Conservation (phyloP, 2,329 filamentous ascomycete genomes). For the Cercospora zeina region DNA sequence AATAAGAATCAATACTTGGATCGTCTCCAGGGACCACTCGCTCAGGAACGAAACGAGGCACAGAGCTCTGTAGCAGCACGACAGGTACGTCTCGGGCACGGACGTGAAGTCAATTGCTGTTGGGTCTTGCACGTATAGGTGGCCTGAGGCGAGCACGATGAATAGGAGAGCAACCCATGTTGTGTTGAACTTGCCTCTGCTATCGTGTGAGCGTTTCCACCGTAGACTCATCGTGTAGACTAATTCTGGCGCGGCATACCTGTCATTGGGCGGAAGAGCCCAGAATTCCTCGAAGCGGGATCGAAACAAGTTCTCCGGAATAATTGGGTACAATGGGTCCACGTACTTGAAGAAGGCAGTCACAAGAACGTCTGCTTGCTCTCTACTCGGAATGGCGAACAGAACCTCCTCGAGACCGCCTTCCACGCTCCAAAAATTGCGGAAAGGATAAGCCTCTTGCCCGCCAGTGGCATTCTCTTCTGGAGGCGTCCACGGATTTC, state of each 20-base stretch:
- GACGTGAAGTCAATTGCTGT: background rate
- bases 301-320: conserved; percentile 36
- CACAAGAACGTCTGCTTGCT: conserved; percentile 16
- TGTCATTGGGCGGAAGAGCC: background rate
- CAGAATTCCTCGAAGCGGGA: conserved; percentile 2
- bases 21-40: conserved; percentile 46
- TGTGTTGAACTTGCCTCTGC: background rate
- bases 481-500: background rate
- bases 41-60: background rate
- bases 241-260: background rate
- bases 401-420: conserved; percentile 18
- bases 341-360: conserved; percentile 18
- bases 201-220: background rate
- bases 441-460: conserved; percentile 6
- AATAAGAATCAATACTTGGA: conserved; percentile 77
- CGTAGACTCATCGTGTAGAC: background rate
- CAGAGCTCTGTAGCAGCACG: background rate
- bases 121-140: background rate
- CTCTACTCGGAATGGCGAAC: conserved; percentile 11
- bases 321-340: conserved; percentile 19
- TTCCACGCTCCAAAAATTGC: conserved; percentile 19
- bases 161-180: background rate
- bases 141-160: background rate
- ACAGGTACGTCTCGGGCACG: background rate
- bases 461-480: background rate